Evolutionary conservation across 495 filamentous ascomycete genomes (phyloP).

Genomic region (Hypoxylon rickii): DNA sequence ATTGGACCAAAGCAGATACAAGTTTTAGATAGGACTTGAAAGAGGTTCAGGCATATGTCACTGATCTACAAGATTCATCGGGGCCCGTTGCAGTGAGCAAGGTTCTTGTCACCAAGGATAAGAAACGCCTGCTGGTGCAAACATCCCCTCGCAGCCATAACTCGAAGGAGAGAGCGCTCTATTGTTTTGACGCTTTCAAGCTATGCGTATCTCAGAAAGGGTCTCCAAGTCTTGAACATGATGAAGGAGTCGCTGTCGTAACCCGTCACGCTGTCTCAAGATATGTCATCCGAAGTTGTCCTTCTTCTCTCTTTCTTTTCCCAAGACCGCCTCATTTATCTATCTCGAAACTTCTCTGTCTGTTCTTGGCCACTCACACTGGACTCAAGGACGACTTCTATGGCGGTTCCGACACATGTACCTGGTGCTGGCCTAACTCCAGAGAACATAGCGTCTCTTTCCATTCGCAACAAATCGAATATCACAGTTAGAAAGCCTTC

Average conservation of each 20-base stretch:
- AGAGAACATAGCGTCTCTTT: background rate
- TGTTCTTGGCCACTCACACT: background rate
- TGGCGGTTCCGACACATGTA: background rate
- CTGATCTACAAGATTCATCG: background rate
- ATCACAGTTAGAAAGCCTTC: background rate
- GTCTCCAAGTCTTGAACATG: background rate
- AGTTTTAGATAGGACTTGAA: conserved; percentile 7
- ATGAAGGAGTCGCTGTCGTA: background rate
- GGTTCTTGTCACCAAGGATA: conserved; percentile 5
- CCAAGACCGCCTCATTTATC: background rate
- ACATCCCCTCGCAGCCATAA: background rate
- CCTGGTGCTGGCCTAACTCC: background rate
- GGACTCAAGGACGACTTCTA: background rate
- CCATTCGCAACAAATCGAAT: background rate
- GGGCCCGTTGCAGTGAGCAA: background rate
- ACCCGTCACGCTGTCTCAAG: background rate
- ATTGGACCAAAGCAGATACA: conserved; percentile 24
- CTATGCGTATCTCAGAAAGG: background rate
- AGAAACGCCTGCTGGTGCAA: conserved; percentile 8
- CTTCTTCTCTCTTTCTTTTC: background rate
- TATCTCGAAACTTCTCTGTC: background rate
- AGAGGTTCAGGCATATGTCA: background rate
- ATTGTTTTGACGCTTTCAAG: conserved; percentile 1
- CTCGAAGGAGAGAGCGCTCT: background rate
- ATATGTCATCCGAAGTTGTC: background rate